phyloP scores from a whole-genome alignment of 371 early-diverging fungal species.

The Umbelopsis sp. region DNA sequence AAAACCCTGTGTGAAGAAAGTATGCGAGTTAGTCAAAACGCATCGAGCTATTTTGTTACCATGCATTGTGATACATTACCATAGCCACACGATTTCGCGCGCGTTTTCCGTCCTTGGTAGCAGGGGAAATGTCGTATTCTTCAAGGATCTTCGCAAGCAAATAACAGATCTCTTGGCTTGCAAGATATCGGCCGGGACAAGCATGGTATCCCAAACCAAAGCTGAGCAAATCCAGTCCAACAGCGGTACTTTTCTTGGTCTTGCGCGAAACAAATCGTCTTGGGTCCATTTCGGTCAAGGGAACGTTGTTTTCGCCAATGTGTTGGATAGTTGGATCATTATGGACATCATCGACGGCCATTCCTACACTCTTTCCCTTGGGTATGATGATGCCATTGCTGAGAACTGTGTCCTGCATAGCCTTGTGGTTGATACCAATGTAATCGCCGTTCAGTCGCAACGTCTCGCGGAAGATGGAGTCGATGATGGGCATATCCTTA shows the following conservation, averaged over 20 bases:
- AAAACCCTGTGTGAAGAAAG: not conserved
- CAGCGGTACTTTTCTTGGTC: constrained; percentile 26
- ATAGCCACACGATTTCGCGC: not conserved
- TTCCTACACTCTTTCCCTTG: constrained; percentile 39
- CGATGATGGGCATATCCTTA: constrained; percentile 41
- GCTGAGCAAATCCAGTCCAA: constrained; percentile 24
- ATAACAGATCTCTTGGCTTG: constrained; percentile 51
- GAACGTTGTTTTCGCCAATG: constrained; percentile 13
- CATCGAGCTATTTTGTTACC: no score
- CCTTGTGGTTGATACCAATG: constrained; percentile 38
- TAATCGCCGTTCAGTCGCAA: constrained; percentile 39
- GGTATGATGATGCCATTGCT: constrained; percentile 49
- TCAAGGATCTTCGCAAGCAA: constrained; percentile 25
- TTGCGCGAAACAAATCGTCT: constrained; percentile 28
- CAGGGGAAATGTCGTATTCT: not conserved
- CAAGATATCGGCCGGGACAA: constrained; percentile 58
- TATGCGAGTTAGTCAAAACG: no score
- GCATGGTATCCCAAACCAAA: constrained; percentile 48
- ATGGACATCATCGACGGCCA: constrained; percentile 33
- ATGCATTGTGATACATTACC: not conserved
- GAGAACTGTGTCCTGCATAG: constrained; percentile 35
- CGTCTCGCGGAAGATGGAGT: constrained; percentile 55
- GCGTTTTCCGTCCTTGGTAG: not conserved
- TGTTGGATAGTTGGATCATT: constrained; percentile 1
- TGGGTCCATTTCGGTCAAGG: constrained; percentile 32